phyloP scores from a whole-genome alignment of 257 asterid species.

The Capsicum chinense region DNA sequence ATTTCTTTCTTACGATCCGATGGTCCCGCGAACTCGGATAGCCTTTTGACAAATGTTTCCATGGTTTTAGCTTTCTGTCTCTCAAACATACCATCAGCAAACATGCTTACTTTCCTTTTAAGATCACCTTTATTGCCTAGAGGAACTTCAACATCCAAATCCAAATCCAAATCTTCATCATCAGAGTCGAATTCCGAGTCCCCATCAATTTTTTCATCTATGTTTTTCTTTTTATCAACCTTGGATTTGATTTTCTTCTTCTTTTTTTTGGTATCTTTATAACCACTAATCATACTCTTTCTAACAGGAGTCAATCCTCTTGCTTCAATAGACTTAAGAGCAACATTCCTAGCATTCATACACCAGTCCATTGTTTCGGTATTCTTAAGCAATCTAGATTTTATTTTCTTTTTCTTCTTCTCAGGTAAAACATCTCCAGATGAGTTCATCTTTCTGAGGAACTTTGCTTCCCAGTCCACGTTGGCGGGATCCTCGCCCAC shows the following conservation, averaged over 20 bases:
- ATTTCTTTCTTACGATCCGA: constrained; percentile 84
- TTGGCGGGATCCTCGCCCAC: constrained; percentile 32
- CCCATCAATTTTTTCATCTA: constrained; percentile 37
- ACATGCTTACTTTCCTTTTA: constrained; percentile 51
- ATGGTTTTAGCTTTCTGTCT: constrained; percentile 62
- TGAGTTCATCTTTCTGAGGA: constrained; percentile 61
- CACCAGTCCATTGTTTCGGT: constrained; percentile 84
- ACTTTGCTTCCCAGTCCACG: constrained; percentile 73
- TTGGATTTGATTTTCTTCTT: constrained; percentile 51
- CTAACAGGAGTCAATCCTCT: constrained; percentile 68
- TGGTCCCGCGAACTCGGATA: constrained; percentile 89
- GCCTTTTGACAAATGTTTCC: constrained; percentile 79
- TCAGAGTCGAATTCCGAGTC: constrained; percentile 50
- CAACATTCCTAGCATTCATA: constrained; percentile 87
- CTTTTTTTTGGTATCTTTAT: constrained; percentile 57
- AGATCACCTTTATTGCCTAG: constrained; percentile 46
- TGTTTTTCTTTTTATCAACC: constrained; percentile 35
- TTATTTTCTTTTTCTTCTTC: constrained; percentile 52
- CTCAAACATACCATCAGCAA: constrained; percentile 82
- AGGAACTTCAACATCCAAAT: constrained; percentile 35
- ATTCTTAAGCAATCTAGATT: constrained; percentile 59
- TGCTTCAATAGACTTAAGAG: constrained; percentile 84
- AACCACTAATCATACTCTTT: constrained; percentile 57
- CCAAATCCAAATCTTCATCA: constrained; percentile 46
- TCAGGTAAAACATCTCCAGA: constrained; percentile 40